Conservation (phyloP, 2,329 filamentous ascomycete genomes). For the Coleophoma crateriformis region DNA sequence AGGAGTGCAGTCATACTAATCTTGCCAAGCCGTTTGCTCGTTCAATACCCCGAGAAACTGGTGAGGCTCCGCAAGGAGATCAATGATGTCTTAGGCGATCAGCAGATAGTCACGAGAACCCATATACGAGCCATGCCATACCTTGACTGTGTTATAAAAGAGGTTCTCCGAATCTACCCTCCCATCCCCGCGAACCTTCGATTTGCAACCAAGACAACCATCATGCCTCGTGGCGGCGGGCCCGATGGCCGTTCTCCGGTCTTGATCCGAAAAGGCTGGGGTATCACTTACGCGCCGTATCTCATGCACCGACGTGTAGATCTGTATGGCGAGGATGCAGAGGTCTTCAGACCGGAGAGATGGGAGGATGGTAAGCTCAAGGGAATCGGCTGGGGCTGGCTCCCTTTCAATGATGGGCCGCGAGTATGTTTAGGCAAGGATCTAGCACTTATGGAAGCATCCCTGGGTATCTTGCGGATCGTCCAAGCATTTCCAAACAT, state of each 20-base stretch:
- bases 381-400: slow-evolving; percentile 57
- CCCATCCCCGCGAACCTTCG: slow-evolving; percentile 21
- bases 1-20: slow-evolving; percentile 11
- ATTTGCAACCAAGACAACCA: slow-evolving; percentile 13
- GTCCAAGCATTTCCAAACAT: too few relatives aligned
- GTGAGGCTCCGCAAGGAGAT: slow-evolving; percentile 36
- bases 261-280: slow-evolving; percentile 15
- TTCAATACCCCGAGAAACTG: slow-evolving; percentile 28
- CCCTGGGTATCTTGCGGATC: slow-evolving; percentile 13
- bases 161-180: slow-evolving; percentile 20
- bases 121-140: not conserved
- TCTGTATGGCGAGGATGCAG: slow-evolving; percentile 67
- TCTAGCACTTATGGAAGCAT: slow-evolving; percentile 21
- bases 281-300: slow-evolving; percentile 17
- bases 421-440: slow-evolving; percentile 60
- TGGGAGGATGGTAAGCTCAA: slow-evolving; percentile 55
- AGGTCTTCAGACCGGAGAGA: slow-evolving; percentile 69
- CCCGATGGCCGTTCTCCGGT: slow-evolving; percentile 20
- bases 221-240: slow-evolving; percentile 24
- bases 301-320: slow-evolving; percentile 28
- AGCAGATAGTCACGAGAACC: too few relatives aligned
- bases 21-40: slow-evolving; percentile 28
- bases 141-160: not conserved
- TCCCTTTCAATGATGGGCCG: slow-evolving; percentile 67
- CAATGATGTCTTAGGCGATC: slow-evolving; percentile 19